Base-by-base conservation (phyloP, 1,139 yeast genomes). In the Sugiyamaella pinicola region DNA sequence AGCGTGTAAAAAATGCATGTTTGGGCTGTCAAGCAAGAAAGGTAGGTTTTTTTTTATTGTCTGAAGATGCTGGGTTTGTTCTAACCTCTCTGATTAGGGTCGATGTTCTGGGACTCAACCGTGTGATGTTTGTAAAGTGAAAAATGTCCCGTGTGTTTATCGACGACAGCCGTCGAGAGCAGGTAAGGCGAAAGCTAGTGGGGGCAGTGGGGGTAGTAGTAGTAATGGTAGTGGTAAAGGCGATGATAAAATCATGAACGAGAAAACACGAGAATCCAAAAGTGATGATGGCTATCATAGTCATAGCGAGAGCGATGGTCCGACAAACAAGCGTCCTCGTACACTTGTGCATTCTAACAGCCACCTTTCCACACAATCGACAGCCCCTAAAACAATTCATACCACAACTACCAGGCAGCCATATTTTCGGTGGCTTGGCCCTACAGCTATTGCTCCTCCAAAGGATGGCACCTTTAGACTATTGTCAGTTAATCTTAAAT, bases 381-480 rank as follows among this genome's bases (percentile, higher is more conserved):
- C 21, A 2, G 19, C 21, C n/a, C 44, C 10, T 12, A 21, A 13
- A 5, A 22, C 19, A 15, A 8, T 45, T 18, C 42, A 33, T 35
- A 13, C 47, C 22, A 45, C 24, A 13, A 45, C 42, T 10, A 61
- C 64, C 1, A 49, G 64, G 3, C 67, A 64, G 49, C 68, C 68
- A 4, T 64, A 62, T 50, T 64, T 64, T 44, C 46, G 68, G 31
- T 64, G 66, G 67, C 59, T 64, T 1, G 68, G 68, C 1, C 65
- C 68, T 1, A 65, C 68, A 1, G 64, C 68, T 4, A 62, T 64
- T 24, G 67, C 67, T 2, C 66, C 68, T 2, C 68, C 68, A 1
- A 53, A 54, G 22, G 53, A 54, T 33, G 68, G 68, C 15, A 56
- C 59, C 6, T 64, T 63, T 45, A 38, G 68, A 21, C 57, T 65